These are phyloP conservation scores for Coemansia sp. DNA, from an alignment of 192 early-diverging fungal genomes.

Conservation along the genomic window DNA sequence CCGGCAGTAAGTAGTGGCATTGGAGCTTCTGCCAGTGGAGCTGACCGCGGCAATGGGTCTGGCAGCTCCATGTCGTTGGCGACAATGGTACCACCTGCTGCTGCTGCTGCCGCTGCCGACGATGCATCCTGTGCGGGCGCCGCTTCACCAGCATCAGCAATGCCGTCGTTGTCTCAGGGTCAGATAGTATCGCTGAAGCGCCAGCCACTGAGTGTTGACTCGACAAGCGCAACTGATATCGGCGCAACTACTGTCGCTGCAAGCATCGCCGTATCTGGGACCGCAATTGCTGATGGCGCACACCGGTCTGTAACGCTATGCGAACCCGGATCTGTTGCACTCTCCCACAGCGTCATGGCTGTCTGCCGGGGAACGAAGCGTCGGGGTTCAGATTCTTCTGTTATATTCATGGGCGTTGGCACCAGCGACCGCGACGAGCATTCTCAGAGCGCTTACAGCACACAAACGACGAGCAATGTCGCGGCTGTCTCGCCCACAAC, in stretches of 20 bases:
- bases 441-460: neutral
- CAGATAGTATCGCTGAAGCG: constrained; percentile 9
- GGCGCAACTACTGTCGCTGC: neutral
- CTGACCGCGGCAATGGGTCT: neutral
- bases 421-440: neutral
- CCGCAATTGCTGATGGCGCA: neutral
- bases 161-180: constrained; percentile 10
- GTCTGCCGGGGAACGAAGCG: constrained; percentile 44
- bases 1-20: neutral
- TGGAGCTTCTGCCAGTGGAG: neutral
- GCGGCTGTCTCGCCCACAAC: neutral
- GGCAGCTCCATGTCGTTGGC: constrained; percentile 1
- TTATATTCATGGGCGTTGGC: constrained; percentile 36
- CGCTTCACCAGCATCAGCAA: constrained; percentile 14
- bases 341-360: constrained; percentile 1
- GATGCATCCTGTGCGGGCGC: constrained; percentile 6
- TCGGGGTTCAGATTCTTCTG: constrained; percentile 48
- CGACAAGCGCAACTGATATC: neutral
- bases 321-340: neutral
- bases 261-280: neutral
- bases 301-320: neutral
- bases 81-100: neutral
- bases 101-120: neutral
- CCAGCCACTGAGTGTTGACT: constrained; percentile 6
- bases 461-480: neutral